phyloP scores from a whole-genome alignment of 805 yeast species.

The Candida ipomoeae region DNA sequence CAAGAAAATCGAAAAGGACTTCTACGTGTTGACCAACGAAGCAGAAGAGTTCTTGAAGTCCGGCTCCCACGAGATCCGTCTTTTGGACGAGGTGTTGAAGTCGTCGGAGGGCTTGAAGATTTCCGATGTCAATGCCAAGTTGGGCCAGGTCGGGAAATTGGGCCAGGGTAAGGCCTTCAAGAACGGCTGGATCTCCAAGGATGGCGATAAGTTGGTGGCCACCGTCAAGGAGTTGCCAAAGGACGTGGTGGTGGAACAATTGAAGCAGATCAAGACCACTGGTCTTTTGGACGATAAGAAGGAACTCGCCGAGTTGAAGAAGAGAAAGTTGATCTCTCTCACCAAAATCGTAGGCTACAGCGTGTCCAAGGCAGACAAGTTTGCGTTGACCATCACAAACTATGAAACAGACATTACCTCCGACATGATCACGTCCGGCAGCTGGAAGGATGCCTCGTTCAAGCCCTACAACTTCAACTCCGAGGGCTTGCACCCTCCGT shows the following conservation, averaged over 20 bases:
- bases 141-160: constrained; percentile 81
- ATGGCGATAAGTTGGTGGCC: constrained; percentile 72
- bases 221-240: constrained; percentile 53
- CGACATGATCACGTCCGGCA: constrained; percentile 81
- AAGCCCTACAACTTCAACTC: constrained; percentile 95
- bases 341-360: constrained; percentile 71
- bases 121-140: constrained; percentile 62
- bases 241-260: constrained; percentile 64
- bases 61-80: constrained; percentile 89
- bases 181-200: constrained; percentile 92
- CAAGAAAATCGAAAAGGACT: constrained; percentile 68
- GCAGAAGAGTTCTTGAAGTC: constrained; percentile 71
- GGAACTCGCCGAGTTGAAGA: constrained; percentile 79
- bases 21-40: constrained; percentile 73
- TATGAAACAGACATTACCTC: constrained; percentile 91
- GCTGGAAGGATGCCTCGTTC: constrained; percentile 81
- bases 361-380: constrained; percentile 78
- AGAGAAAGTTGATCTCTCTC: constrained; percentile 78
- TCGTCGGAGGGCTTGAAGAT: constrained; percentile 78
- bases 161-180: constrained; percentile 98
- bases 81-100: constrained; percentile 68
- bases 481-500: constrained; percentile 79
- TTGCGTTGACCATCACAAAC: constrained; percentile 73
- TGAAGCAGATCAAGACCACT: constrained; percentile 51
- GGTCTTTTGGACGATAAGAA: constrained; percentile 61